Percentiles rank a stretch among this genome's conserved stretches.
phyloP scores from a whole-genome alignment of 768 basidiomycete genomes.

The Russula earlei region DNA sequence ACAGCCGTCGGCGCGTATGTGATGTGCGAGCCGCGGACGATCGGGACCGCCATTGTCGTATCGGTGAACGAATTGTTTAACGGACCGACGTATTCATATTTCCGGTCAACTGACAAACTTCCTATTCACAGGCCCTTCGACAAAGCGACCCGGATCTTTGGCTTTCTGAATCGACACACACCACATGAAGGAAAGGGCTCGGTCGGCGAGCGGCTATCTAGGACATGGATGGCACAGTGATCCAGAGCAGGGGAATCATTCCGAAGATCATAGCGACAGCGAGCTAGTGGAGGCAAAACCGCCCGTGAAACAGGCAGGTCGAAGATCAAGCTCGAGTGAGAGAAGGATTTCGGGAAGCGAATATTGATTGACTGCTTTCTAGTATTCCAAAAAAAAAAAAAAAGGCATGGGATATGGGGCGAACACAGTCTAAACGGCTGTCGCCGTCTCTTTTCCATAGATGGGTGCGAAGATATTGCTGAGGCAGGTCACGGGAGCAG shows the following conservation, averaged over 20 bases:
- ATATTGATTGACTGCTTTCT: background rate
- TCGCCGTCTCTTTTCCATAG: slow-evolving; percentile 3
- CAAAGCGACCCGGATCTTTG: background rate
- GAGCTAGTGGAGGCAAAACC: background rate
- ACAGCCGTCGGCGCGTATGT: background rate
- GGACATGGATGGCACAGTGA: background rate
- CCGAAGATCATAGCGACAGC: background rate
- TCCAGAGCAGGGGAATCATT: background rate
- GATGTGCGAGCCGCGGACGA: background rate
- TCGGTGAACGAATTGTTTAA: background rate
- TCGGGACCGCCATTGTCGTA: background rate
- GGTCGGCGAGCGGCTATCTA: background rate
- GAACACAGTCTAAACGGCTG: background rate
- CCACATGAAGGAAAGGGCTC: background rate
- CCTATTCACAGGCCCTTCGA: background rate
- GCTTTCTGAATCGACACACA: background rate
- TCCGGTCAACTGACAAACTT: background rate
- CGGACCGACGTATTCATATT: background rate
- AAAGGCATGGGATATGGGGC: background rate
- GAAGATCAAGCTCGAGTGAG: background rate
- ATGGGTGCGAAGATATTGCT: background rate
- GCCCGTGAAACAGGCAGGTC: background rate
- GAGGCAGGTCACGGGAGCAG: slow-evolving; percentile 5
- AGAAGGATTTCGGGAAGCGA: background rate
- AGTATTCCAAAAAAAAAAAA: too few species aligned